Base-by-base conservation (phyloP, 1,284 basidiomycete species). In the Microbotryum intermedium region DNA sequence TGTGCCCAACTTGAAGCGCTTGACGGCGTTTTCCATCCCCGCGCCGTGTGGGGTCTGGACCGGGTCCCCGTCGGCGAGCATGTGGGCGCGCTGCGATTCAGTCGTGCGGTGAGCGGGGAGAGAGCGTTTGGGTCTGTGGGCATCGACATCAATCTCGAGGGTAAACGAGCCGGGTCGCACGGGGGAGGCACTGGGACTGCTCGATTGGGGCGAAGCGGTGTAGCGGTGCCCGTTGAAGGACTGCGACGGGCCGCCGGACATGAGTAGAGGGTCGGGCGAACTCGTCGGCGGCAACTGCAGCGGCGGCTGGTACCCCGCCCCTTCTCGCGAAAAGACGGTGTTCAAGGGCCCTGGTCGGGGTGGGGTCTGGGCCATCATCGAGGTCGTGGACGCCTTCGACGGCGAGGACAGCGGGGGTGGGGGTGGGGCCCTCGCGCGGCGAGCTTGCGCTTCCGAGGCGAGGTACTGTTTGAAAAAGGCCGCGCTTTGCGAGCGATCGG, bases 211-310 rank as follows among this genome's bases (percentile, higher is more conserved):
- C 49, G 54, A 28, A 21, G n/a, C 13, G 18, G 55, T 29, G 29
- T 50, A 47, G 26, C 43, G 26, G 20, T 39, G 30, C 13, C 48
- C 47, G 25, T 57, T 44, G 23, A n/a, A 23, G 9, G 25, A 18
- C 39, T 44, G 25, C 9, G 44, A 42, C 11, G 23, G n/a, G 25
- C 50, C 39, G 23, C 48, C 49, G 34, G 20, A 49, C 1, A 64
- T 46, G 18, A 42, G 43, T 44, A 64, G 62, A 3, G 65, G 62
- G 55, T 66, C 65, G 16, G 65, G 65, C 2, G 65, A 66, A 9
- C 53, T 54, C 25, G 34, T 42, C 1, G 50, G 55, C 18, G 34
- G 34, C 34, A 39, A 6, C 34, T 16, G 6, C 5, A 43, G 29
- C n/a, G 11, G 18, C 8, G 18, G 4, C 6, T 47, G n/a, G 26